Conservation (phyloP, 108 stramenopile genomes). For the Nitzschia inconspicua region DNA sequence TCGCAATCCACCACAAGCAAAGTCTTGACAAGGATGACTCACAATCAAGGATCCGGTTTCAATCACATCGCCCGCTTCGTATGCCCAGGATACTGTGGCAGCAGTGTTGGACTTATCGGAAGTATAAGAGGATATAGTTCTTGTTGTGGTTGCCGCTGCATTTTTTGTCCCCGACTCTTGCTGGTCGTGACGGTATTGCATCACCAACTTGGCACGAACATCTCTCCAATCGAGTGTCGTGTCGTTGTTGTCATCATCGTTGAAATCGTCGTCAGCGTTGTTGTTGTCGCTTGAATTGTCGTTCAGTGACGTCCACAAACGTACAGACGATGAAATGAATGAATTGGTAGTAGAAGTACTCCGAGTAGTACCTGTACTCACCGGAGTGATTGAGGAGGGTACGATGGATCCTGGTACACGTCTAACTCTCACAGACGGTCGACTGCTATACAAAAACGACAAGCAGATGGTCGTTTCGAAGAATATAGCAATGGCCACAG, state of each 20-base stretch:
- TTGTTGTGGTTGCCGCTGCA: neutral
- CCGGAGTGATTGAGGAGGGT: too few species aligned
- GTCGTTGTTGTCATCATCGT: neutral
- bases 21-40: constrained; percentile 70
- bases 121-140: neutral
- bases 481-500: too few species aligned
- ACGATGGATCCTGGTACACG: too few species aligned
- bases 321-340: too few species aligned
- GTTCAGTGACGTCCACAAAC: too few species aligned
- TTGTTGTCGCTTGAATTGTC: too few species aligned
- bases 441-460: too few species aligned
- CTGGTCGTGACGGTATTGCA: constrained; percentile 1
- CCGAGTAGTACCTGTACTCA: too few species aligned
- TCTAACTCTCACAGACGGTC: too few species aligned
- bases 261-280: too few species aligned
- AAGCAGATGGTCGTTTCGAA: too few species aligned
- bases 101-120: neutral
- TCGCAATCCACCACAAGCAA: constrained; percentile 64
- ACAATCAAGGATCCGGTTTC: constrained; percentile 80
- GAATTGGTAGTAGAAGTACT: too few species aligned
- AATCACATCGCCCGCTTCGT: constrained; percentile 70
- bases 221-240: constrained; percentile 46
- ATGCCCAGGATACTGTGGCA: constrained; percentile 68
- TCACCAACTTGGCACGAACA: constrained; percentile 51
- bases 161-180: neutral